Base-by-base conservation (phyloP, 1,139 yeast genomes). In the Taphrina communis region DNA sequence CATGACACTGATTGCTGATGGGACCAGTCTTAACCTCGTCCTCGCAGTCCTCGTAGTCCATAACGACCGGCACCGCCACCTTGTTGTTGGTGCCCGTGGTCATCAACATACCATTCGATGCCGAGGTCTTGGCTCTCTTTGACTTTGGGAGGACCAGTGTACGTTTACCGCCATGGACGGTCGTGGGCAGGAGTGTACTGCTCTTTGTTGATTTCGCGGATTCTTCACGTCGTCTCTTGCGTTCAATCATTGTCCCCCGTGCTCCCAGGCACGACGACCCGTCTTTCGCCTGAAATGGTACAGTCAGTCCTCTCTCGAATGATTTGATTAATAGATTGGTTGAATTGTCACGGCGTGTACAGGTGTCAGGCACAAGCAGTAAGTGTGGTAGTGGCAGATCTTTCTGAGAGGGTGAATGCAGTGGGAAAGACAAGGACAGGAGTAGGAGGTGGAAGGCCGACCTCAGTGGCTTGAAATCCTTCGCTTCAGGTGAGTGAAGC, bases 181-280 rank as follows among this genome's bases (percentile, higher is more conserved):
- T 21, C 11, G 36, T 31, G 31, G 38, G 14, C 35, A 50, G 38
- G 42, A 35, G 57, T 14, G 42, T 14, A 31, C 12, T 35, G 17
- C n/a, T 53, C 42, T 53, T 35, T 9, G 42, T n/a, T 14, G 25
- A 12, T 11, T 53, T 35, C 6, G 14, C 25, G 17, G 41, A n/a
- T 21, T 53, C 57, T 14, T 53, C 57, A 25, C 50, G 60, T 39
- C 50, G 31, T 12, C 60, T n/a, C 38, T 56, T 56, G 7, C 60
- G 48, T 35, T 41, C 60, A 41, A 56, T 21, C 60, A 56, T 56
- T 25, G 42, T 25, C 31, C 31, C 31, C 31, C 31, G 31, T 25
- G 19, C n/a, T 21, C 17, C 17, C 8, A n/a, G n/a, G 48, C 48
- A 44, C 48, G 48, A 14, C 17, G 17, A 17, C 17, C 17, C 17